Evolutionary conservation across 306 rosid genomes (phyloP), one percentile per base, ranked within the genome.

Genomic region (Prunus mira): DNA sequence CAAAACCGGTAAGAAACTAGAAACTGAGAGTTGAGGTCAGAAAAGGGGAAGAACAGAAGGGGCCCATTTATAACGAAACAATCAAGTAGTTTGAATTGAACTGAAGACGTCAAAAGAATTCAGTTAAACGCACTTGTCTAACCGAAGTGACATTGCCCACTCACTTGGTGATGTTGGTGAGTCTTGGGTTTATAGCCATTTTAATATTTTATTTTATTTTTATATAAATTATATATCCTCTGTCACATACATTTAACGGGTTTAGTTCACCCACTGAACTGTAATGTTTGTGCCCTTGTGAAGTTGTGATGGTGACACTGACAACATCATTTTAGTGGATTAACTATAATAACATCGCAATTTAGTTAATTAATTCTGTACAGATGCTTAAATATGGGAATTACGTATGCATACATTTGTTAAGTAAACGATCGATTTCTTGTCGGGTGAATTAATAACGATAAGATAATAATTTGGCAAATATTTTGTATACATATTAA

Each of bases 201-300:
- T 30, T 22, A 20, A 6, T 72, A 24, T 41, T 15, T 7, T 55
- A 15, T 24, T 5, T 74, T n/a, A 18, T 45, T 32, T 5, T 73
- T 9, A 18, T 45, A 12, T 63, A 43, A 20, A 47, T 6, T 0
- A 0, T 11, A 14, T 66, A 6, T 11, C 52, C 45, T 2, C 17
- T 10, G 47, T 56, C 81, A 83, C 65, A 71, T 8, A 83, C 65
- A 71, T 8, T 51, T 50, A 85, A 82, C 77, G 49, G 97, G 92
- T 90, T 94, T 90, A 75, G 98, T 90, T 90, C 84, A 94, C 96
- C 97, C 69, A 90, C 96, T 94, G 25, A 24, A 24, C 25, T 24
- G n/a, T n/a, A n/a, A n/a, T n/a, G n/a, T n/a, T n/a, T n/a, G n/a
- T n/a, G n/a, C n/a, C n/a, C 25, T 24, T 24, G 25, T 24, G 25